Evolutionary conservation across 257 asterid genomes (phyloP).

Genomic region (Leptodermis oblonga): DNA sequence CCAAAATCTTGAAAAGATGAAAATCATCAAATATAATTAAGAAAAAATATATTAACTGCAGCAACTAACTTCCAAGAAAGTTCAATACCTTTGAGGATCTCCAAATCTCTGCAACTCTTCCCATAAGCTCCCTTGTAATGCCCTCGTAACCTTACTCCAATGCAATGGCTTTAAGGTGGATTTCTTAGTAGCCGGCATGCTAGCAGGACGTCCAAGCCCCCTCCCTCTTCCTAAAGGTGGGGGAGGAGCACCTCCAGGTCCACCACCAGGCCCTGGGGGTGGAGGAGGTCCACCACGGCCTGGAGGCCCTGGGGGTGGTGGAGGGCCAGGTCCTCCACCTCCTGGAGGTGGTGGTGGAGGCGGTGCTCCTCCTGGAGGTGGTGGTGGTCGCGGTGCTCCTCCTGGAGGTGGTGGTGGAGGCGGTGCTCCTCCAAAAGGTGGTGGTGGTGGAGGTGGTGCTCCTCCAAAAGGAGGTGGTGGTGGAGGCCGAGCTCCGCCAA

Average conservation of each 20-base stretch:
- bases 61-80: constrained; percentile 20
- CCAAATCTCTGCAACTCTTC: constrained; percentile 90
- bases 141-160: constrained; percentile 98
- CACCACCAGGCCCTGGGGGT: constrained; percentile 55
- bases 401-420: constrained; percentile 31
- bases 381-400: no score
- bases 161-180: constrained; percentile 93
- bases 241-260: constrained; percentile 62
- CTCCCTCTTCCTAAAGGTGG: constrained; percentile 63
- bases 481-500: constrained; percentile 25
- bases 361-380: constrained; percentile 35
- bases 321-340: constrained; percentile 37
- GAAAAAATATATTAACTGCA: not conserved
- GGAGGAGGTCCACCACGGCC: constrained; percentile 49
- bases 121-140: constrained; percentile 98
- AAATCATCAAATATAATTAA: not conserved
- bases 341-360: constrained; percentile 37
- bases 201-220: constrained; percentile 58
- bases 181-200: constrained; percentile 51
- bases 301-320: constrained; percentile 44
- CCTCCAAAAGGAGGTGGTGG: constrained; percentile 21
- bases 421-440: constrained; percentile 19
- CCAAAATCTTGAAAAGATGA: not conserved
- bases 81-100: constrained; percentile 76
- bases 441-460: constrained; percentile 22